phyloP scores from a whole-genome alignment of 345 rosid genomes.

The Kandelia obovata region DNA sequence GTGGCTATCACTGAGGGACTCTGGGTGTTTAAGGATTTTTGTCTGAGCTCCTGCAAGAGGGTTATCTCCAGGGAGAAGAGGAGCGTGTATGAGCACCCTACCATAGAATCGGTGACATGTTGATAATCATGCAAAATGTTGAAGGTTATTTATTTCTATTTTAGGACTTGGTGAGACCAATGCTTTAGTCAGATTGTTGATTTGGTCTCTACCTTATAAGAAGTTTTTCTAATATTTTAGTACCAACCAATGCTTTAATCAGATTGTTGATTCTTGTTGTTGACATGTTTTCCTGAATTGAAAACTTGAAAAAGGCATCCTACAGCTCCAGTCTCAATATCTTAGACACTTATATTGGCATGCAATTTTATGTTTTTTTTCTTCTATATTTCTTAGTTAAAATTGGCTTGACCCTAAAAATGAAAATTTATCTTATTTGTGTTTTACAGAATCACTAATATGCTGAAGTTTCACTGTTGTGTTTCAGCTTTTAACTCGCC shows the following conservation, averaged over 20 bases:
- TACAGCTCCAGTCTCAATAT: no score
- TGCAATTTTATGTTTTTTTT: neutral
- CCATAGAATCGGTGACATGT: no score
- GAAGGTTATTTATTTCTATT: no score
- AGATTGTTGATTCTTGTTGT: neutral
- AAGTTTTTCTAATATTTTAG: no score
- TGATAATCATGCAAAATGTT: no score
- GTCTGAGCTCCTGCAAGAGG: no score
- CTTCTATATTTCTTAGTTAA: neutral
- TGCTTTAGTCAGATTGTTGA: neutral
- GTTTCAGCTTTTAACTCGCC: slow-evolving; percentile 88
- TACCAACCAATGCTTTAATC: no score
- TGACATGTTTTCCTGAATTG: neutral
- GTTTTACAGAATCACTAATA: neutral
- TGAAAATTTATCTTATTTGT: neutral
- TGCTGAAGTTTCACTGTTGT: neutral
- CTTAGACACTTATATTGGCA: neutral
- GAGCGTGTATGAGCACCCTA: neutral
- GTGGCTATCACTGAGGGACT: no score
- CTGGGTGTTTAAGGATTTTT: neutral
- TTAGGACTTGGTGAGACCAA: neutral
- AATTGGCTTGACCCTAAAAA: neutral
- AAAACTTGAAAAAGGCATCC: neutral
- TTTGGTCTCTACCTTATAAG: no score
- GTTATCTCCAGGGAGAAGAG: no score